phyloP scores from a whole-genome alignment of 2,329 filamentous ascomycete genomes.

The Trichoderma polysporum region DNA sequence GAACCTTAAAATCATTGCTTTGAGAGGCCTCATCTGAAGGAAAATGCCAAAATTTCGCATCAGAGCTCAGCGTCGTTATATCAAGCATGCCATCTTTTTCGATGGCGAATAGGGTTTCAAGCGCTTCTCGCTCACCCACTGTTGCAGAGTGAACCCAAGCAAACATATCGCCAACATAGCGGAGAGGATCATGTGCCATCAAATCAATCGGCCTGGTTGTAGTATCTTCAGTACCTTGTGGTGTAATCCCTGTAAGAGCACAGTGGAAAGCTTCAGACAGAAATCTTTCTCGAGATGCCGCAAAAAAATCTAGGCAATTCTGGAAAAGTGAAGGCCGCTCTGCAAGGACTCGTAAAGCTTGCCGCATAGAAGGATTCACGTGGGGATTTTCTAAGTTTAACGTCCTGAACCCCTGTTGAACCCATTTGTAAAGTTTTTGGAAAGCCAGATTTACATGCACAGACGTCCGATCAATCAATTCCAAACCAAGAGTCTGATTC shows the following conservation, averaged over 20 bases:
- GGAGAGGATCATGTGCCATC: constrained; percentile 83
- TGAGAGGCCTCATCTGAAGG: constrained; percentile 58
- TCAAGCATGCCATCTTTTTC: constrained; percentile 81
- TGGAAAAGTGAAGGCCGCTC: constrained; percentile 90
- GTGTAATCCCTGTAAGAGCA: constrained; percentile 73
- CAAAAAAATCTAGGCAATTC: constrained; percentile 89
- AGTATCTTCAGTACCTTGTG: constrained; percentile 57
- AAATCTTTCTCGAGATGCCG: constrained; percentile 82
- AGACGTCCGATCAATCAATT: constrained; percentile 88
- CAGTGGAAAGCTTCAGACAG: constrained; percentile 86
- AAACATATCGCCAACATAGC: constrained; percentile 95
- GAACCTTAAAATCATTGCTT: constrained; percentile 68
- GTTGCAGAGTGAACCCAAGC: constrained; percentile 94
- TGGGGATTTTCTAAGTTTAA: constrained; percentile 93
- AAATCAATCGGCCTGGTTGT: constrained; percentile 89
- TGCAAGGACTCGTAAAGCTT: constrained; percentile 80
- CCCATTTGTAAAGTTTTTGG: constrained; percentile 94
- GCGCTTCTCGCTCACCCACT: constrained; percentile 87
- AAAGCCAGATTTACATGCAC: constrained; percentile 85
- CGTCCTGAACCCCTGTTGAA: constrained; percentile 88
- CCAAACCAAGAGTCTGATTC: constrained; percentile 81
- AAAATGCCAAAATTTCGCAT: constrained; percentile 80
- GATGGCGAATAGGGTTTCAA: constrained; percentile 87
- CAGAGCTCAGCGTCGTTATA: constrained; percentile 74
- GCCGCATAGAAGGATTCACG: constrained; percentile 79